These are phyloP conservation scores for Globisporangium recalcitrans DNA, from an alignment of 352 stramenopile genomes.

Conservation along the genomic window DNA sequence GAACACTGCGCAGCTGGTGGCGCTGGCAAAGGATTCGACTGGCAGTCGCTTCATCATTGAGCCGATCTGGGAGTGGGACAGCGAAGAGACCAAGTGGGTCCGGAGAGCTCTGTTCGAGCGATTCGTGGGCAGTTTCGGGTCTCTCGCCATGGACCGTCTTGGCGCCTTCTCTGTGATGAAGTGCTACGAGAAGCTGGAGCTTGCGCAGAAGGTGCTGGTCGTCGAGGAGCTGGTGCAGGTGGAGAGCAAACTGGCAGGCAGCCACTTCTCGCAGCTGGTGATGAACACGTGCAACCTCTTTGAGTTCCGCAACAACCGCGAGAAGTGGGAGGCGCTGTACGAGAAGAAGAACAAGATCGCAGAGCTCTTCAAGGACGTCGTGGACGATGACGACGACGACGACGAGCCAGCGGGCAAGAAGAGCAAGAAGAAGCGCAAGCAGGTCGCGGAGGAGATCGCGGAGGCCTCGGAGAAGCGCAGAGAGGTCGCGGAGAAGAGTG, in stretches of 20 bases:
- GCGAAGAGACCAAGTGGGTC: slow-evolving; percentile 50
- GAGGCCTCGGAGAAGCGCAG: slow-evolving; percentile 24
- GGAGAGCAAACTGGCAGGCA: slow-evolving; percentile 66
- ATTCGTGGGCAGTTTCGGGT: slow-evolving; percentile 65
- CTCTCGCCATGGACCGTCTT: slow-evolving; percentile 66
- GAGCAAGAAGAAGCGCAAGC: slow-evolving; percentile 41
- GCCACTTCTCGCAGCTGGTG: slow-evolving; percentile 78
- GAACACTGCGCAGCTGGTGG: slow-evolving; percentile 63
- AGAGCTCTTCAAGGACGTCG: slow-evolving; percentile 72
- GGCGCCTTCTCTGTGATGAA: slow-evolving; percentile 83
- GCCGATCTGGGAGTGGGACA: slow-evolving; percentile 70
- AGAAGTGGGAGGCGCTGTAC: slow-evolving; percentile 73
- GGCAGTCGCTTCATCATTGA: slow-evolving; percentile 74
- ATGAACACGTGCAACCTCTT: slow-evolving; percentile 76
- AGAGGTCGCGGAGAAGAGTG: slow-evolving; percentile 29
- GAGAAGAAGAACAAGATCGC: slow-evolving; percentile 79
- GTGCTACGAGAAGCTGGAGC: slow-evolving; percentile 58
- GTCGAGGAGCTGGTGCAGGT: slow-evolving; percentile 64
- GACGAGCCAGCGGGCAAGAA: slow-evolving; percentile 18
- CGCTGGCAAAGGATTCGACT: slow-evolving; percentile 72
- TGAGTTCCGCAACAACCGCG: slow-evolving; percentile 73
- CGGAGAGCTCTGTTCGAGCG: slow-evolving; percentile 57
- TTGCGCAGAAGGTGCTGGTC: slow-evolving; percentile 63
- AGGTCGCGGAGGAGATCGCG: slow-evolving; percentile 19
- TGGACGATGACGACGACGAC: slow-evolving; percentile 30